phyloP scores from a whole-genome alignment of 164 flowering plant genomes.

The Magnolia officinalis region DNA sequence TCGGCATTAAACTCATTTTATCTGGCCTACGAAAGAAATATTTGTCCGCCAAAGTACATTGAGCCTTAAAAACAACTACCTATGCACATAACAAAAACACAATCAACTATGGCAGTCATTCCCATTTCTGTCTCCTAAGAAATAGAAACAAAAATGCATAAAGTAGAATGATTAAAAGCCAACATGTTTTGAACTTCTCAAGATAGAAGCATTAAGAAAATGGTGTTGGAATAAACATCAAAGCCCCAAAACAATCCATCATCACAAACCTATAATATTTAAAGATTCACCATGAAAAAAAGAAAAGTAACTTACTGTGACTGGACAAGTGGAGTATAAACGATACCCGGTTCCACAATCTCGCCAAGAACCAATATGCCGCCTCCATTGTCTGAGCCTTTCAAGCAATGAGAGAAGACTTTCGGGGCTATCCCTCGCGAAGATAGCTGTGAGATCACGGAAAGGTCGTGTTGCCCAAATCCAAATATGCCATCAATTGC shows the following conservation, averaged over 20 bases:
- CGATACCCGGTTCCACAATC: constrained; percentile 77
- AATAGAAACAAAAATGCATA: background rate
- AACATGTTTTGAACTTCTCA: background rate
- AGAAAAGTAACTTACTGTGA: constrained; percentile 52
- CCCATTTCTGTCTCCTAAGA: background rate
- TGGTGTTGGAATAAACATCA: background rate
- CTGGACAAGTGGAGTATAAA: constrained; percentile 82
- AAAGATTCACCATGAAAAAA: background rate
- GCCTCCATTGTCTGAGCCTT: constrained; percentile 68
- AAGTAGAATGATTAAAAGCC: background rate
- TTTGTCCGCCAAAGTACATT: no score
- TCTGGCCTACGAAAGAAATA: no score
- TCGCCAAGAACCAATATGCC: constrained; percentile 94
- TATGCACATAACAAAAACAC: no score
- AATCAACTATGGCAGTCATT: background rate
- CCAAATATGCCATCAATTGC: constrained; percentile 98
- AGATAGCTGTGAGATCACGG: constrained; percentile 80
- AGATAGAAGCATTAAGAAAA: background rate
- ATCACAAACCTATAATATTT: background rate
- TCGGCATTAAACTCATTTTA: no score
- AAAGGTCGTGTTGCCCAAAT: constrained; percentile 78
- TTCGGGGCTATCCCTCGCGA: constrained; percentile 70
- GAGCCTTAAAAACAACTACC: no score
- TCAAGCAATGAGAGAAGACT: constrained; percentile 90
- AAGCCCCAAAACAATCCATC: background rate